Percentiles rank a stretch among this genome's conserved stretches.
These are phyloP conservation scores for Vanderwaltozyma yarrowii DNA, from an alignment of 805 yeast genomes.

Conservation along the genomic window DNA sequence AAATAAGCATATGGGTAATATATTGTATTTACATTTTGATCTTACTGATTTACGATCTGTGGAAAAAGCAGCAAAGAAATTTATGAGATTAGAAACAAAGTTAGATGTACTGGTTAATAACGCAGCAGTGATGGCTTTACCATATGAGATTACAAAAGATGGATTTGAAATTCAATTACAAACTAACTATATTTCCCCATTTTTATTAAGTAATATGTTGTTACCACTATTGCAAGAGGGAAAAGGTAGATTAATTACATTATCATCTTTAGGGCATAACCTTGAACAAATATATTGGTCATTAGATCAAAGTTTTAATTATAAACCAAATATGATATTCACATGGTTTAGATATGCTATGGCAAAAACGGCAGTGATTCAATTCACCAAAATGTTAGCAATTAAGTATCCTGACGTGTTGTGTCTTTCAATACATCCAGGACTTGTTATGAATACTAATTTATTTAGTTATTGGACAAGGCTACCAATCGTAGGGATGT, in stretches of 20 bases:
- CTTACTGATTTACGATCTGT: constrained; percentile 39
- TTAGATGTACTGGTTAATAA: constrained; percentile 61
- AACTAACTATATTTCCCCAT: constrained; percentile 68
- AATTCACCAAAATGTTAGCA: constrained; percentile 54
- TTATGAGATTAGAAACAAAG: constrained; percentile 36
- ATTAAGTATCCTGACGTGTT: constrained; percentile 55
- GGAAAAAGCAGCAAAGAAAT: constrained; percentile 38
- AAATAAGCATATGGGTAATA: constrained; percentile 36
- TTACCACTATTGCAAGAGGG: constrained; percentile 40
- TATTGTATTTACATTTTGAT: constrained; percentile 46
- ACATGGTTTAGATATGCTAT: constrained; percentile 71
- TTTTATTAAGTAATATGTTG: constrained; percentile 52
- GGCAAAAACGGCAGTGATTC: constrained; percentile 73
- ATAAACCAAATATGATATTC: constrained; percentile 55
- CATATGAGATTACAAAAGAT: constrained; percentile 52
- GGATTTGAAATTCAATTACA: constrained; percentile 74
- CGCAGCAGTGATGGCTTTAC: constrained; percentile 77
- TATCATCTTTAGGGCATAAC: constrained; percentile 58
- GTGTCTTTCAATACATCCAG: constrained; percentile 68
- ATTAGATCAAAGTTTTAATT: constrained; percentile 38
- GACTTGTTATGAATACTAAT: constrained; percentile 75
- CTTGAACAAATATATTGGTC: constrained; percentile 40
- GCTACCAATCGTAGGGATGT: constrained; percentile 63
- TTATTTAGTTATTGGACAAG: constrained; percentile 68
- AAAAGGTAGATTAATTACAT: constrained; percentile 42